Base-by-base conservation (phyloP, 768 basidiomycete species). In the Nevesoporus exiguus region DNA sequence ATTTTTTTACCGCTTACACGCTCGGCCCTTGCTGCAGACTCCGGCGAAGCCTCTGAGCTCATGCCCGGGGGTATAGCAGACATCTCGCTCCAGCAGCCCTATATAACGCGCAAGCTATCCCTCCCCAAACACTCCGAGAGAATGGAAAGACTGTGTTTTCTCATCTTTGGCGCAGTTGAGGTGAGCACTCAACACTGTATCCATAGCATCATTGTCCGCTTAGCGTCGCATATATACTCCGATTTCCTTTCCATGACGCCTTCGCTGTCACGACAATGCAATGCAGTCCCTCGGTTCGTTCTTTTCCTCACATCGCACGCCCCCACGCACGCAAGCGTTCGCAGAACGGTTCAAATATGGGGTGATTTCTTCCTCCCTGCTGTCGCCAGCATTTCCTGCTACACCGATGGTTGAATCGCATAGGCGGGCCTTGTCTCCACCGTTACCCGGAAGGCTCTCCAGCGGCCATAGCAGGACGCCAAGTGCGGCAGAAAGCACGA, bases 291-390 rank as follows among this genome's bases (percentile, higher is more conserved):
- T 80, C 17, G 56, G 71, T 54, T 67, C 75, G 29, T 51, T 75
- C 29, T 70, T 80, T 33, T 50, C 57, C 39, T 68, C 75, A 6
- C 65, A 71, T 39, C 65, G 72, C 31, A 58, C 67, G 9, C 62
- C 76, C 24, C 68, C 59, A 54, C 66, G 73, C 7, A 67, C 76
- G 4, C 78, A 71, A 57, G 76, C 78, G 19, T 87, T 90, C 61
- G 80, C 82, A 9, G 89, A 92, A 70, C 85, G 80, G 39, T 90
- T 92, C 80, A 90, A 90, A 67, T 91, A 90, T 77, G 82, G 81
- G 55, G 80, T 91, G 4, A 90, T 91, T 55, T 89, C 89, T 4
- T 90, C 89, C 3, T 83, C 88, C 8, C 74, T 91, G 9, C 77
- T 91, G n/a, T 81, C 86, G 3, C 68, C 81, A 3, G 73, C 81